These are phyloP conservation scores for Phlegmacium glaucopus DNA, from an alignment of 768 basidiomycete genomes.

Conservation along the genomic window DNA sequence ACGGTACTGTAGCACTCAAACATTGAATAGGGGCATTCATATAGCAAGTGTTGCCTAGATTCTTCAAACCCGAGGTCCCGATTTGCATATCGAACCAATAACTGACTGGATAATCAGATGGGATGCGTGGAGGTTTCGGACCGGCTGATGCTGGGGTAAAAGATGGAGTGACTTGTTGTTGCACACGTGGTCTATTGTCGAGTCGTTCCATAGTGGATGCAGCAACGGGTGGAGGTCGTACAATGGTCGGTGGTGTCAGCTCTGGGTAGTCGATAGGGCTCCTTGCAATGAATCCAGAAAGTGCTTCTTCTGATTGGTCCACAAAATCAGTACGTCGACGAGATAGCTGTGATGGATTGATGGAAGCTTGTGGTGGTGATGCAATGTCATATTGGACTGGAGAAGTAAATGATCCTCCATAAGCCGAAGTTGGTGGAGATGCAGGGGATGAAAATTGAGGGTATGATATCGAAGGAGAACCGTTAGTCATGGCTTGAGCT, in stretches of 20 bases:
- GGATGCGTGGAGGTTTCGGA: constrained; percentile 64
- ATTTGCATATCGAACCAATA: constrained; percentile 85
- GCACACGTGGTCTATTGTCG: constrained; percentile 63
- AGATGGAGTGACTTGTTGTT: constrained; percentile 28
- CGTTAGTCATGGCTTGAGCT: constrained; percentile 35
- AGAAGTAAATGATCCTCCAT: constrained; percentile 36
- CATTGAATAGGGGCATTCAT: constrained; percentile 99
- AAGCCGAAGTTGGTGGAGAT: constrained; percentile 25
- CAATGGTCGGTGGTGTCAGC: constrained; percentile 53
- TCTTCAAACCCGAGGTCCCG: constrained; percentile 85
- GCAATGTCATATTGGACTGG: constrained; percentile 46
- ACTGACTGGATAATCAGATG: constrained; percentile 73
- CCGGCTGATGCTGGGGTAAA: constrained; percentile 22
- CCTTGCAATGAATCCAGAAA: constrained; percentile 39
- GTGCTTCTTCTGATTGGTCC: constrained; percentile 70
- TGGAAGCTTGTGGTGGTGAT: constrained; percentile 81
- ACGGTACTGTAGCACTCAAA: constrained; percentile 90
- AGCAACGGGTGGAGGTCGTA: constrained; percentile 78
- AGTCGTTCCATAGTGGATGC: constrained; percentile 75
- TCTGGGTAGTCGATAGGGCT: constrained; percentile 80
- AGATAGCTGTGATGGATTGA: constrained; percentile 67
- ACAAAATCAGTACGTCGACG: constrained; percentile 77
- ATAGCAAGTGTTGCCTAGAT: constrained; percentile 96
- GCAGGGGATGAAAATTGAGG: constrained; percentile 30
- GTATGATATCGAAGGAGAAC: constrained; percentile 41